Base-by-base conservation (phyloP, 305 asterid species). In the Solanum chacoense region DNA sequence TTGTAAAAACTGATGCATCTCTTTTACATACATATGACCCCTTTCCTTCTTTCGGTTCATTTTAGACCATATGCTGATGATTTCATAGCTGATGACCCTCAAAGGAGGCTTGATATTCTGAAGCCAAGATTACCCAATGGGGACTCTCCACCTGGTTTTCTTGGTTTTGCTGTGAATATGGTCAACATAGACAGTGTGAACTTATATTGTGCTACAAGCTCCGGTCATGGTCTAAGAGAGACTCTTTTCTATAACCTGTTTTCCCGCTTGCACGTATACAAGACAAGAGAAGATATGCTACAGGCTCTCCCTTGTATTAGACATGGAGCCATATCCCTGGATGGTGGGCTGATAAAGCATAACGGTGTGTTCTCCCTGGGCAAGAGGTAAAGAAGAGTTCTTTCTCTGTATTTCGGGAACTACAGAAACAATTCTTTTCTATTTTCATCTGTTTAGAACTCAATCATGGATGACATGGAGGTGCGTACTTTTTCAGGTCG, bases 141-240 rank as follows among this genome's bases (percentile, higher is more conserved):
- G 84, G 94, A 95, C 89, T 88, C 92, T 88, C 99, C 97, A 34
- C 89, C 91, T 45, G 99, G 98, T 7, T 97, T 97, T 94, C 93
- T 97, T 86, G 98, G 97, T 85, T 95, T 95, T 94, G 99, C 98
- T 24, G 99, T 97, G 34, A 97, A 97, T 93, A 94, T 97, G 98
- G 42, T 97, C 93, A 88, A 84, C 20, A 90, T 97, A 67, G 98
- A 97, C 79, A 85, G 81, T 31, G 69, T 74, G 69, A 69, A 91
- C 91, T 89, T 94, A 50, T 88, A 91, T 85, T 81, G 92, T 89
- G 85, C 81, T 80, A 88, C 94, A 31, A 90, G 67, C 55, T 72
- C 45, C 77, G 97, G 94, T 77, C 73, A 88, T 88, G 94, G 91
- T 75, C 93, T 97, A n/a, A 92, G 98, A 92, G 98, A 96, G 90